Evolutionary conservation across 2,329 filamentous ascomycete genomes (phyloP).

Genomic region (Pestalotiopsis sp.): DNA sequence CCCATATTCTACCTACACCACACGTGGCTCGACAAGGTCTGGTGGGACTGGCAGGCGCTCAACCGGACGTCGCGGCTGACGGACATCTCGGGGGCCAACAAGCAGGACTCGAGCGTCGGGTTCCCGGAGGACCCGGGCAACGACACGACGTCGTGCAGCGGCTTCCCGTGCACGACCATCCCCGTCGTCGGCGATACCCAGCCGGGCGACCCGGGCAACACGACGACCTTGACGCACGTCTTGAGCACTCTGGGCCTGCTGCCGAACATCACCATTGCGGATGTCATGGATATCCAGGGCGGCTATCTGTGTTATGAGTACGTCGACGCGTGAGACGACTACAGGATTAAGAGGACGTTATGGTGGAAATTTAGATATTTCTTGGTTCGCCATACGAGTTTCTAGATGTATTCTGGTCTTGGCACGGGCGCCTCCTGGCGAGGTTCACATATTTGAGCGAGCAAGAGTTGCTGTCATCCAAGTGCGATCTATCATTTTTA

Average conservation of each 20-base stretch:
- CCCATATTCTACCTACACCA: slow-evolving; percentile 29
- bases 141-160: neutral
- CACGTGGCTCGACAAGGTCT: slow-evolving; percentile 26
- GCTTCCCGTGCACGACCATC: neutral
- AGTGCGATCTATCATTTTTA: too few relatives aligned
- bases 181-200: neutral
- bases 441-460: too few relatives aligned
- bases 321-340: neutral
- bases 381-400: too few relatives aligned
- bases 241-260: neutral
- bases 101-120: slow-evolving; percentile 1
- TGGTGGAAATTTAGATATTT: too few relatives aligned
- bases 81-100: slow-evolving; percentile 8
- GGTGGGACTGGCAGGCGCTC: slow-evolving; percentile 27
- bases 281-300: neutral
- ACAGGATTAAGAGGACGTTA: neutral
- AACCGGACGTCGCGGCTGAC: slow-evolving; percentile 13
- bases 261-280: neutral
- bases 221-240: neutral
- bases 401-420: too few relatives aligned
- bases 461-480: too few relatives aligned
- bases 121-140: slow-evolving; percentile 7
- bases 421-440: too few relatives aligned
- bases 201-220: neutral
- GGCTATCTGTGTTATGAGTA: neutral